These are phyloP conservation scores for Pistacia atlantica DNA, from an alignment of 345 rosid species.

Conservation along the genomic window DNA sequence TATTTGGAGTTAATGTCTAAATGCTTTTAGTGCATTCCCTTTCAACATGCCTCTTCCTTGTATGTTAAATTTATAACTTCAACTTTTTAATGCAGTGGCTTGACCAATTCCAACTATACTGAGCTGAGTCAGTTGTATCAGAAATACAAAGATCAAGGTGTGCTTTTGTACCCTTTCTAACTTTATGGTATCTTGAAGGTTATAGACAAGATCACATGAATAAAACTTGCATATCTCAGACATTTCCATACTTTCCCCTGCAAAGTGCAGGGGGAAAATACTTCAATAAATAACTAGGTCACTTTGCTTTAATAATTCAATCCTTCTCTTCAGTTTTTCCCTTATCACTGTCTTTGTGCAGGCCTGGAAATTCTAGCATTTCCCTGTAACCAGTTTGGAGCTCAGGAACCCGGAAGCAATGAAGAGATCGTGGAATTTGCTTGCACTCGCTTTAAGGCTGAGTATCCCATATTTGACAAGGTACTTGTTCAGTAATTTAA, in stretches of 20 bases:
- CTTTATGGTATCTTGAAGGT: not conserved
- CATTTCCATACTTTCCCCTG: not conserved
- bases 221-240: not conserved
- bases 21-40: no score
- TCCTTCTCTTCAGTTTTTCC: no score
- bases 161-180: not conserved
- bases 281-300: not conserved
- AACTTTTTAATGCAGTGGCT: constrained; percentile 57
- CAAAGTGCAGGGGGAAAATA: not conserved
- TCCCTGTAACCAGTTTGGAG: constrained; percentile 91
- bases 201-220: not conserved
- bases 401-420: constrained; percentile 85
- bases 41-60: not conserved
- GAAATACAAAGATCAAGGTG: constrained; percentile 90
- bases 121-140: constrained; percentile 77
- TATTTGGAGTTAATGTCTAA: no score
- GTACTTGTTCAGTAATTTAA: constrained; percentile 29
- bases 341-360: constrained; percentile 20
- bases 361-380: constrained; percentile 91
- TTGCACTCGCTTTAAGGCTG: constrained; percentile 92
- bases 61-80: not conserved
- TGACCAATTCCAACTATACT: constrained; percentile 91
- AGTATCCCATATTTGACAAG: constrained; percentile 92
- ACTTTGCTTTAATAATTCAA: not conserved
- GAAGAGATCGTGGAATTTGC: constrained; percentile 74